Conservation (phyloP, 2,329 filamentous ascomycete species). For the Paracoccidioides lutzii region DNA sequence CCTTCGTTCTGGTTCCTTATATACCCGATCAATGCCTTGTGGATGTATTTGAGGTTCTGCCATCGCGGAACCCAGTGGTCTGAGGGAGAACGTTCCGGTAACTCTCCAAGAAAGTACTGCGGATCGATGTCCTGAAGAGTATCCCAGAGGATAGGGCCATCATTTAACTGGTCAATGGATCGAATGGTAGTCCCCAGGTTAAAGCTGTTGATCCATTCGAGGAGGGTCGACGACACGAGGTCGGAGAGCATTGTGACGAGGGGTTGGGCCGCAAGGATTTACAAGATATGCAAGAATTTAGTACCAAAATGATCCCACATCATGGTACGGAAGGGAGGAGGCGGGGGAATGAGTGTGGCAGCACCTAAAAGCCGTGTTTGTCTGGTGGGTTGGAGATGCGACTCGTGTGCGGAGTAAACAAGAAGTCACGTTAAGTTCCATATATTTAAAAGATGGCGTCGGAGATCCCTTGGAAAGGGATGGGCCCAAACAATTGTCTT, state of each 20-base stretch:
- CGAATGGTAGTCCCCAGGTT: slow-evolving; percentile 31
- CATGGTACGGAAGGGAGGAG: not conserved
- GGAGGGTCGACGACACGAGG: slow-evolving; percentile 32
- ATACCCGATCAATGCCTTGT: slow-evolving; percentile 34
- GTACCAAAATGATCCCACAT: slow-evolving; percentile 3
- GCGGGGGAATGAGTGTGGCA: not conserved
- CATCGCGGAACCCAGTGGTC: slow-evolving; percentile 37
- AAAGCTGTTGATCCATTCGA: slow-evolving; percentile 38
- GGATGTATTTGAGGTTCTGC: slow-evolving; percentile 37
- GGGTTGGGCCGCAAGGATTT: slow-evolving; percentile 1
- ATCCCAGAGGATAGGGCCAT: slow-evolving; percentile 36
- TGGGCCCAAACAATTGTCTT: not conserved
- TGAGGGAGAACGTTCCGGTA: slow-evolving; percentile 32
- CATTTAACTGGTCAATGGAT: slow-evolving; percentile 30
- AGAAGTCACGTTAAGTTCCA: not conserved
- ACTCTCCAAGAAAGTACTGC: slow-evolving; percentile 35
- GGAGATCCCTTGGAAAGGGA: not conserved
- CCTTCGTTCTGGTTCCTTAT: slow-evolving; percentile 35
- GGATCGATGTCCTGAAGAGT: slow-evolving; percentile 37
- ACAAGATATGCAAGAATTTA: not conserved
- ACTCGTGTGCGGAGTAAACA: not conserved
- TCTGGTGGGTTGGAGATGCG: not conserved
- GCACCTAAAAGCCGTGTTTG: not conserved
- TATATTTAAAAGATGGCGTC: not conserved
- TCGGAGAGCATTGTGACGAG: slow-evolving; percentile 31